These are phyloP conservation scores for Lepidium aucheri DNA, from an alignment of 345 rosid genomes.

Conservation along the genomic window DNA sequence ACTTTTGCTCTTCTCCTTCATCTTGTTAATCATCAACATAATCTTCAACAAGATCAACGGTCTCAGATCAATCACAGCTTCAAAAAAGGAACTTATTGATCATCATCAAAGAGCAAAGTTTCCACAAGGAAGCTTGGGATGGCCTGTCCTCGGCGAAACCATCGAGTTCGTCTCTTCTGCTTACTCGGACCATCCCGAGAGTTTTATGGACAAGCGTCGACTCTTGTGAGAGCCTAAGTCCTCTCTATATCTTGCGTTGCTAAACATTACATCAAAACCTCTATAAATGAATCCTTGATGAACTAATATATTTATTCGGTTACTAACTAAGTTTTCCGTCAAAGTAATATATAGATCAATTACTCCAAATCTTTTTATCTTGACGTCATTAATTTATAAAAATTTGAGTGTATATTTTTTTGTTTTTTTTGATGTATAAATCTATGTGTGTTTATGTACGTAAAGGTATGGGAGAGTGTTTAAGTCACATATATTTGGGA, in stretches of 20 bases:
- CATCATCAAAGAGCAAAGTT: conserved; percentile 12
- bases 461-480: conserved; percentile 88
- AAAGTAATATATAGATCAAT: no score
- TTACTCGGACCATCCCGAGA: conserved; percentile 79
- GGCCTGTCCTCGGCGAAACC: conserved; percentile 91
- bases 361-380: no score
- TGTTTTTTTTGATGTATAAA: not conserved
- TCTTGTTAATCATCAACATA: conserved; percentile 21
- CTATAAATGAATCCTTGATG: no score
- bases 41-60: conserved; percentile 26
- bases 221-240: conserved; percentile 33
- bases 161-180: conserved; percentile 78
- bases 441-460: not conserved
- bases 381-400: no score
- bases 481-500: conserved; percentile 93
- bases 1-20: conserved; percentile 18
- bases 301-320: no score
- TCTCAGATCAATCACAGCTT: conserved; percentile 7
- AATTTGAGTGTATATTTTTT: no score
- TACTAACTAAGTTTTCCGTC: no score
- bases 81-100: conserved; percentile 10
- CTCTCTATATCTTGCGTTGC: not conserved
- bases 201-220: conserved; percentile 84
- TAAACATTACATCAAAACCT: no score
- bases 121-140: conserved; percentile 74